Conservation (phyloP, 2,329 filamentous ascomycete genomes). For the Eutypella sp. region DNA sequence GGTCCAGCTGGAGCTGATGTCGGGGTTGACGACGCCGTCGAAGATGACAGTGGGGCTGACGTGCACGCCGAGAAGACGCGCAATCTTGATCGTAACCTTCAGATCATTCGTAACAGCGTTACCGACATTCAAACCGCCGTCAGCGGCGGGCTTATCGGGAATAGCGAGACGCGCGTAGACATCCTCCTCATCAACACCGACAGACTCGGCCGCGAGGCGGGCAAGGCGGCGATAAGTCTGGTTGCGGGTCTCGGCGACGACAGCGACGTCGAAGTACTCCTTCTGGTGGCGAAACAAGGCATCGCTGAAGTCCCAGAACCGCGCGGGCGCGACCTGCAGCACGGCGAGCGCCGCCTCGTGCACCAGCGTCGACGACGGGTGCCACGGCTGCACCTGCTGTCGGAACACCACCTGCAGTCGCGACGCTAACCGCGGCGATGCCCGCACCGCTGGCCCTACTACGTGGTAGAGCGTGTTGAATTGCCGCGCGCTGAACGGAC, state of each 20-base stretch:
- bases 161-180: constrained; percentile 68
- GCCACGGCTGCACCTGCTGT: constrained; percentile 92
- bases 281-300: constrained; percentile 62
- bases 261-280: constrained; percentile 77
- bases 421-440: constrained; percentile 50
- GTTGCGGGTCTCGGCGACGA: constrained; percentile 82
- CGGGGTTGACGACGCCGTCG: constrained; percentile 75
- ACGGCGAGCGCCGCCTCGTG: constrained; percentile 86
- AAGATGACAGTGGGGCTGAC: constrained; percentile 88
- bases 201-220: constrained; percentile 59
- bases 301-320: constrained; percentile 76
- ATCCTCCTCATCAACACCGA: constrained; percentile 65
- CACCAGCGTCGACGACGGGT: constrained; percentile 74
- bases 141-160: constrained; percentile 58
- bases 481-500: constrained; percentile 63
- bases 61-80: constrained; percentile 76
- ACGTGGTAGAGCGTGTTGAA: constrained; percentile 70
- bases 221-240: constrained; percentile 76
- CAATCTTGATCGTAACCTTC: constrained; percentile 77
- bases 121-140: constrained; percentile 69
- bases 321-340: constrained; percentile 60
- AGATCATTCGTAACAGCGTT: constrained; percentile 82
- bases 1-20: constrained; percentile 75
- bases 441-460: constrained; percentile 60
- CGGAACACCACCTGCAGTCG: constrained; percentile 76